phyloP scores from a whole-genome alignment of 2,329 filamentous ascomycete genomes.

The Xylariaceae sp. region DNA sequence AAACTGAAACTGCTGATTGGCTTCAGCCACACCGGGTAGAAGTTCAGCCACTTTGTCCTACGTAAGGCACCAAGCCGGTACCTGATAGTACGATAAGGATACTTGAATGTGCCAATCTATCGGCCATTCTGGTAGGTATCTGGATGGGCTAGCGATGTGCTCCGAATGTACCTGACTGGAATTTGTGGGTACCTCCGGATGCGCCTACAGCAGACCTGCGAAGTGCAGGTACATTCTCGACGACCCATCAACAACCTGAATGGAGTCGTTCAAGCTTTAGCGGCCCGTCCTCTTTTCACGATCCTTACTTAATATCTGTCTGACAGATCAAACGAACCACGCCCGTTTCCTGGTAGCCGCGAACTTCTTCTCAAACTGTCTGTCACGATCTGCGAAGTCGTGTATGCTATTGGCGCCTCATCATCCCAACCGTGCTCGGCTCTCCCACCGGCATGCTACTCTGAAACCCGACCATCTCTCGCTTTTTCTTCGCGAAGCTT shows the following conservation, averaged over 20 bases:
- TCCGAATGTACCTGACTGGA: too few relatives aligned
- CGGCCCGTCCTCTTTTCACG: slow-evolving; percentile 11
- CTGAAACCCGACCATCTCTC: slow-evolving; percentile 4
- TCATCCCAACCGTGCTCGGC: not conserved
- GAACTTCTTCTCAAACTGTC: not conserved
- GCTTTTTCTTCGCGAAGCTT: slow-evolving; percentile 1
- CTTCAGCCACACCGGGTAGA: slow-evolving; percentile 22
- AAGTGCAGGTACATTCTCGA: too few relatives aligned
- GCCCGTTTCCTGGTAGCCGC: too few relatives aligned
- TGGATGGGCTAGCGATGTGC: too few relatives aligned
- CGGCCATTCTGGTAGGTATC: too few relatives aligned
- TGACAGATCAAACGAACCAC: too few relatives aligned
- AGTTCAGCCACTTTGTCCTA: not conserved
- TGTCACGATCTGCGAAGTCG: not conserved
- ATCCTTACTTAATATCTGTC: slow-evolving; percentile 1
- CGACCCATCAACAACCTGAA: not conserved
- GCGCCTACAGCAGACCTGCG: too few relatives aligned
- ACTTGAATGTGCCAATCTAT: too few relatives aligned
- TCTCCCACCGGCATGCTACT: not conserved
- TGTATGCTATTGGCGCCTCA: not conserved
- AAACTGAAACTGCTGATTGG: slow-evolving; percentile 34
- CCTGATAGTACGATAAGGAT: too few relatives aligned
- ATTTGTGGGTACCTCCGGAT: too few relatives aligned
- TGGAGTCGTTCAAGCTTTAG: not conserved
- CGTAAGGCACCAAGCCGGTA: too few relatives aligned